Conservation (phyloP, 805 yeast species). For the Zygotorulaspora sp. region DNA sequence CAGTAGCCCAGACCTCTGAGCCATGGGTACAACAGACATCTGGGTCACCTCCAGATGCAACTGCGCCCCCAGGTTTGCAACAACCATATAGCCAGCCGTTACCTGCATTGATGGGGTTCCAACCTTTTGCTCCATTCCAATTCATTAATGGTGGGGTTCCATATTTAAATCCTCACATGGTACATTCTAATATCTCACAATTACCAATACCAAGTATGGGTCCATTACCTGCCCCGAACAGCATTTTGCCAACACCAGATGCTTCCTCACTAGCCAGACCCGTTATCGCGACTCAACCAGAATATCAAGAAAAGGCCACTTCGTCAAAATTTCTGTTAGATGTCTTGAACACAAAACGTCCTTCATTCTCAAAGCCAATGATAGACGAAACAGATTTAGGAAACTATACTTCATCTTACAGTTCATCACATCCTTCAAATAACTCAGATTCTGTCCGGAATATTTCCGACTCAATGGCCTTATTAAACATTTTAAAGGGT, state of each 20-base stretch:
- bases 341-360: slow-evolving; percentile 9
- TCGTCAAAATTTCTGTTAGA: slow-evolving; percentile 14
- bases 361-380: neutral
- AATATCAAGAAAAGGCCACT: slow-evolving; percentile 1
- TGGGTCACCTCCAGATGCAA: neutral
- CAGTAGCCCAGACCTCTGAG: neutral
- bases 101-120: slow-evolving; percentile 21
- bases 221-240: slow-evolving; percentile 16
- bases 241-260: slow-evolving; percentile 33
- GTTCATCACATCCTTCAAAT: neutral
- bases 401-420: neutral
- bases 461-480: slow-evolving; percentile 16
- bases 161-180: slow-evolving; percentile 10
- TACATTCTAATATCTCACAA: slow-evolving; percentile 9
- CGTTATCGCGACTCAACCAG: slow-evolving; percentile 27
- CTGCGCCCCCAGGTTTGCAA: slow-evolving; percentile 10
- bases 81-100: slow-evolving; percentile 14
- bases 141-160: slow-evolving; percentile 24
- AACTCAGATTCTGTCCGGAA: neutral
- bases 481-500: slow-evolving; percentile 19
- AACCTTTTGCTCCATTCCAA: slow-evolving; percentile 36
- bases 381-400: slow-evolving; percentile 2
- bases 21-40: neutral
- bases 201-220: slow-evolving; percentile 15
- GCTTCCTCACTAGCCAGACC: slow-evolving; percentile 39